Evolutionary conservation across 352 stramenopile species (phyloP).

Genomic region (Aphanomyces stellatus): DNA sequence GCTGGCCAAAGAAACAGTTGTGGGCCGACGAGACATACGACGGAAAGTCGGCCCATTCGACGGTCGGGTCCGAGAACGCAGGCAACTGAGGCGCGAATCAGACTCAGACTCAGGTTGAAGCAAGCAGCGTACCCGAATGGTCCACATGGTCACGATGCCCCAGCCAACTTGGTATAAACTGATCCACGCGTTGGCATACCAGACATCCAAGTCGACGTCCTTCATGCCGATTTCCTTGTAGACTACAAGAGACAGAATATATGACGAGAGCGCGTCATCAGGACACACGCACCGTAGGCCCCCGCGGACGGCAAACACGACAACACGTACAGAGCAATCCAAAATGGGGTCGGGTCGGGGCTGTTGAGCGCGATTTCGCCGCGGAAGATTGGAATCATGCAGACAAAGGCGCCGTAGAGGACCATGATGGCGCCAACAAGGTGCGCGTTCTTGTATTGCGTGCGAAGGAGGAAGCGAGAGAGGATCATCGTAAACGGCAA

Average conservation of each 20-base stretch:
- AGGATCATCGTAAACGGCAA: constrained; percentile 25
- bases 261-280: not conserved
- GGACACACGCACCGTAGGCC: constrained; percentile 22
- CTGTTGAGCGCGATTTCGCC: constrained; percentile 14
- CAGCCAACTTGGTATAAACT: constrained; percentile 22
- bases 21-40: constrained; percentile 14
- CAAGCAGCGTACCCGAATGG: constrained; percentile 12
- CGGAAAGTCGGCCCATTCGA: constrained; percentile 18
- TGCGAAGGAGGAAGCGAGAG: constrained; percentile 16
- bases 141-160: constrained; percentile 18
- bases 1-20: constrained; percentile 20
- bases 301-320: constrained; percentile 13
- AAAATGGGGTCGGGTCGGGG: constrained; percentile 5
- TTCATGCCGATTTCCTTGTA: constrained; percentile 27
- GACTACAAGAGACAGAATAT: constrained; percentile 1
- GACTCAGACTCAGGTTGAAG: not conserved
- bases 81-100: constrained; percentile 2
- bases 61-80: constrained; percentile 17
- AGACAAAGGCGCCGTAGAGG: constrained; percentile 23
- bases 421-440: constrained; percentile 21
- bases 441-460: constrained; percentile 19
- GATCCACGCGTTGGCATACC: constrained; percentile 23
- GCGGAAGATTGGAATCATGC: constrained; percentile 22
- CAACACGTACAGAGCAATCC: constrained; percentile 20
- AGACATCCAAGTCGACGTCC: constrained; percentile 23